phyloP scores from a whole-genome alignment of 257 asterid species.

The Nyctanthes arbortristis region DNA sequence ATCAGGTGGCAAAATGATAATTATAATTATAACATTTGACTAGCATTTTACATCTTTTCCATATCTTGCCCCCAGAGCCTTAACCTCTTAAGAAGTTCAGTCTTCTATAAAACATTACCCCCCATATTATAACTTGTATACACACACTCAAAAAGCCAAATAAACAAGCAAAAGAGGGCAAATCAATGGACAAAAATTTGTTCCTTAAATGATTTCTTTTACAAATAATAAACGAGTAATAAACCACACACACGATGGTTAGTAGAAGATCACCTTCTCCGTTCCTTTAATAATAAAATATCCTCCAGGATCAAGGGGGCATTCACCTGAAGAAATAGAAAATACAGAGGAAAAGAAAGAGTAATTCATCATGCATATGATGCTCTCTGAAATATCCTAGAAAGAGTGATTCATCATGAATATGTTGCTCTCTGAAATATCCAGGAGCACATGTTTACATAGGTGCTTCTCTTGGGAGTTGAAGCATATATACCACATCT shows the following conservation, averaged over 20 bases:
- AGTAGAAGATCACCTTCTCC: slow-evolving; percentile 67
- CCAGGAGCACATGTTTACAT: slow-evolving; percentile 6
- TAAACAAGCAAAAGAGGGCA: slow-evolving; percentile 2
- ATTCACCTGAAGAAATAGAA: slow-evolving; percentile 65
- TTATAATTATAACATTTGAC: neutral
- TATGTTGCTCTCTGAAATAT: slow-evolving; percentile 13
- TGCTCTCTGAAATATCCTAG: slow-evolving; percentile 11
- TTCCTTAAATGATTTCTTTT: slow-evolving; percentile 7
- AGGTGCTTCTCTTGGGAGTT: slow-evolving; percentile 15
- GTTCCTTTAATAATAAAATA: slow-evolving; percentile 88
- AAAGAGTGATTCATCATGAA: slow-evolving; percentile 4
- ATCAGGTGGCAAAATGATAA: neutral
- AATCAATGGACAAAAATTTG: neutral
- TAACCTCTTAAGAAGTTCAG: neutral
- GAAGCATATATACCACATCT: slow-evolving; percentile 48
- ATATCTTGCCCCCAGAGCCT: neutral
- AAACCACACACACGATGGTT: slow-evolving; percentile 11
- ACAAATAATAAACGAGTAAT: slow-evolving; percentile 19
- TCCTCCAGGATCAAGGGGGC: slow-evolving; percentile 99
- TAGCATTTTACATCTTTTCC: neutral
- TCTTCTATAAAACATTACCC: neutral
- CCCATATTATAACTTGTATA: neutral
- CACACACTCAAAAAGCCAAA: neutral
- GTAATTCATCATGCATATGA: slow-evolving; percentile 13
- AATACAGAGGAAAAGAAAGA: slow-evolving; percentile 10